These are phyloP conservation scores for Bacidia gigantensis DNA, from an alignment of 495 filamentous ascomycete genomes.

Conservation along the genomic window DNA sequence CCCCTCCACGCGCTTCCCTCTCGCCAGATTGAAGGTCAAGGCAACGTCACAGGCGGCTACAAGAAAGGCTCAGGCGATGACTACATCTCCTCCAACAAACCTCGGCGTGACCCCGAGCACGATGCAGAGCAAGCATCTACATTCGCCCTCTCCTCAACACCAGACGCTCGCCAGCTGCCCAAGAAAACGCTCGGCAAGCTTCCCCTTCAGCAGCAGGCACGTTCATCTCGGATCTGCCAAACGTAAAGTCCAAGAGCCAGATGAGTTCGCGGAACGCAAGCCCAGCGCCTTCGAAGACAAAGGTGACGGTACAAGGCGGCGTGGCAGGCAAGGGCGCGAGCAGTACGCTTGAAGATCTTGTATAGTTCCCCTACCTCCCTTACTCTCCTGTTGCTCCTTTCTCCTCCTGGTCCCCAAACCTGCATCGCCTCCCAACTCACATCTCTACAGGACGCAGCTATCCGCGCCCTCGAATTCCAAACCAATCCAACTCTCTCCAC, in stretches of 20 bases:
- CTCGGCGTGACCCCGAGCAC: conserved; percentile 21
- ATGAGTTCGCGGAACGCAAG: conserved; percentile 34
- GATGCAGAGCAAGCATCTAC: conserved; percentile 17
- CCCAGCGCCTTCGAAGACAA: conserved; percentile 34
- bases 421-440: neutral
- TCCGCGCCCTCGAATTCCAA: conserved; percentile 75
- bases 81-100: conserved; percentile 40
- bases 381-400: neutral
- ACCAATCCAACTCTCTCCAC: conserved; percentile 61
- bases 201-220: conserved; percentile 60
- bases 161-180: conserved; percentile 28
- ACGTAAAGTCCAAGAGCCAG: conserved; percentile 35
- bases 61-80: conserved; percentile 49
- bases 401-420: neutral
- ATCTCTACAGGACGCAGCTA: conserved; percentile 52
- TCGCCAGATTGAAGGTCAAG: conserved; percentile 44
- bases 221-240: conserved; percentile 65
- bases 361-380: conserved; percentile 1
- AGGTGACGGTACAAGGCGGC: conserved; percentile 55
- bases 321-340: conserved; percentile 64
- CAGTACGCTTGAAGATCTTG: conserved; percentile 60
- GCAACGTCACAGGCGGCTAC: conserved; percentile 43
- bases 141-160: conserved; percentile 26
- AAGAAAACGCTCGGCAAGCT: conserved; percentile 28
- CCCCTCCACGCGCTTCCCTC: conserved; percentile 47